A percentile compares a stretch with the other conserved stretches of the same genome.
Conservation (phyloP, 768 basidiomycete genomes). For the Filobasidium floriforme region DNA sequence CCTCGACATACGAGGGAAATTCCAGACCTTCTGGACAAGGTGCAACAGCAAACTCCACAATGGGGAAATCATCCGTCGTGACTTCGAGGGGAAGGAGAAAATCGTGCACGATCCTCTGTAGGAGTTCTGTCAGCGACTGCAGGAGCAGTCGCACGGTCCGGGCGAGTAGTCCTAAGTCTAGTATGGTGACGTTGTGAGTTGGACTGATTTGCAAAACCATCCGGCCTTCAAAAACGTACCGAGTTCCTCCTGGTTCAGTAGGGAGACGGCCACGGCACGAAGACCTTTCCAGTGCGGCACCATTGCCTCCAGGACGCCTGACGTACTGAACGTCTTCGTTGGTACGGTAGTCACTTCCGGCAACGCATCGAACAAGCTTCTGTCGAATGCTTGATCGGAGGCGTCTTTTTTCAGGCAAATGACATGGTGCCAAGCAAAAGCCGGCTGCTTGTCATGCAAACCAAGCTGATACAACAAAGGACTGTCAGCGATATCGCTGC, state of each 20-base stretch:
- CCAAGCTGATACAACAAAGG: conserved; percentile 1
- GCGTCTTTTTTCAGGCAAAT: conserved; percentile 18
- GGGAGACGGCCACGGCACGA: not conserved
- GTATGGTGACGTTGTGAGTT: not conserved
- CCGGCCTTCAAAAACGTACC: not conserved
- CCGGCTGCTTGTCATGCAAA: not conserved
- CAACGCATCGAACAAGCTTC: conserved; percentile 9
- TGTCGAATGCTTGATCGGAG: conserved; percentile 17
- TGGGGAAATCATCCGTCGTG: not conserved
- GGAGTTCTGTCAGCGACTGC: not conserved
- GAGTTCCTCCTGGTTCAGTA: not conserved
- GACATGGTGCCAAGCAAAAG: conserved; percentile 4
- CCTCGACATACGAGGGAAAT: not conserved
- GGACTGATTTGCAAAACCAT: too few relatives aligned
- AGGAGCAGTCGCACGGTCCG: not conserved
- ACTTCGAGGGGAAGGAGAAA: not conserved
- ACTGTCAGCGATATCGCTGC: not conserved
- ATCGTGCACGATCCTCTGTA: not conserved
- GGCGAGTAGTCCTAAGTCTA: not conserved
- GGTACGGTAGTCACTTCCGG: conserved; percentile 10
- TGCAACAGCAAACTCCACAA: not conserved
- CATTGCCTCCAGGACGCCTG: conserved; percentile 6
- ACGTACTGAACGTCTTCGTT: conserved; percentile 2
- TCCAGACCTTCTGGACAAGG: not conserved
- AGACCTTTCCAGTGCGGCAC: not conserved